phyloP scores from a whole-genome alignment of 1,139 yeast genomes.

The Wickerhamomyces sp. region DNA sequence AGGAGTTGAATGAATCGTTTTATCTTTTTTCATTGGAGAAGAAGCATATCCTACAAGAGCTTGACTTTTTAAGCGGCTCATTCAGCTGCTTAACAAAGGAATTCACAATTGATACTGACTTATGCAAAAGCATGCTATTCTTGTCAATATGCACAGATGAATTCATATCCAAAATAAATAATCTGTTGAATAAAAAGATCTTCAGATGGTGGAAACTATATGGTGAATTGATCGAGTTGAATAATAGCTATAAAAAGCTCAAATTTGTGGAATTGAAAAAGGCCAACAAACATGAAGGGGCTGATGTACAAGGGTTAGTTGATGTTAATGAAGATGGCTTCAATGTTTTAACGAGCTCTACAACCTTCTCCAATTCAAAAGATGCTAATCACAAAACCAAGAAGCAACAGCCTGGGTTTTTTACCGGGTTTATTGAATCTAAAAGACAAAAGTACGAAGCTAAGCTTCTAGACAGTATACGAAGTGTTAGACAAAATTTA shows the following conservation, averaged over 20 bases:
- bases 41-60: constrained; percentile 22
- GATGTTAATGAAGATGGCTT: constrained; percentile 16
- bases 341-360: constrained; percentile 9
- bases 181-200: constrained; percentile 36
- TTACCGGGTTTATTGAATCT: constrained; percentile 33
- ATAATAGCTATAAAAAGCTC: constrained; percentile 27
- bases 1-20: constrained; percentile 34
- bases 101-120: constrained; percentile 19
- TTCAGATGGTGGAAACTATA: constrained; percentile 49
- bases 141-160: constrained; percentile 30
- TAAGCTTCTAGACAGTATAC: constrained; percentile 28
- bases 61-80: constrained; percentile 16
- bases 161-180: constrained; percentile 37
- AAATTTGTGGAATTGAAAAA: constrained; percentile 12
- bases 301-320: constrained; percentile 5
- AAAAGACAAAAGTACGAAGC: constrained; percentile 33
- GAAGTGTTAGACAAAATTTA: constrained; percentile 22
- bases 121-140: constrained; percentile 17
- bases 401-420: constrained; percentile 23
- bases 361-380: constrained; percentile 7
- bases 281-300: constrained; percentile 5
- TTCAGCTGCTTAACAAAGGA: constrained; percentile 15
- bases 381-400: constrained; percentile 4
- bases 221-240: constrained; percentile 29
- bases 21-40: constrained; percentile 22